Evolutionary conservation across 1,284 basidiomycete genomes (phyloP).

Genomic region (Mycosarcoma maydis): DNA sequence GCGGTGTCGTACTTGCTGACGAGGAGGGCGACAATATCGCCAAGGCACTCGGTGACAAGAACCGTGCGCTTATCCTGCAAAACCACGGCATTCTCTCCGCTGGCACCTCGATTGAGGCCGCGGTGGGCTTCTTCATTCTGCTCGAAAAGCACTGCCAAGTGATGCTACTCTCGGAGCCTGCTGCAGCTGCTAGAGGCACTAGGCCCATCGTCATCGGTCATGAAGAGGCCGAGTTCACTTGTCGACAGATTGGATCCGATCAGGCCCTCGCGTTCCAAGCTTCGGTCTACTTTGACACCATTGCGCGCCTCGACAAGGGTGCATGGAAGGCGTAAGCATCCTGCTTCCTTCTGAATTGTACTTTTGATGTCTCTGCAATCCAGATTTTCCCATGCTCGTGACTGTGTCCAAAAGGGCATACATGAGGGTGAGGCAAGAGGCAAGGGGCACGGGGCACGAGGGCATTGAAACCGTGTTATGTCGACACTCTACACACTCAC

Average conservation of each 20-base stretch:
- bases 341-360: background rate
- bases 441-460: too few species aligned
- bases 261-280: slow-evolving; percentile 55
- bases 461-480: too few species aligned
- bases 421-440: too few species aligned
- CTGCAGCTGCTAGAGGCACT: slow-evolving; percentile 46
- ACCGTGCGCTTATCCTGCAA: slow-evolving; percentile 69
- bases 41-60: slow-evolving; percentile 71
- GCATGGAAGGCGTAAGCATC: slow-evolving; percentile 43
- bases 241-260: slow-evolving; percentile 50
- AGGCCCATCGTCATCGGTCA: slow-evolving; percentile 57
- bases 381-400: too few species aligned
- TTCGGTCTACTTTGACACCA: slow-evolving; percentile 58
- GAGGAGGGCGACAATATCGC: slow-evolving; percentile 74
- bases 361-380: too few species aligned
- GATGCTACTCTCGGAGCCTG: slow-evolving; percentile 71
- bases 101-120: slow-evolving; percentile 69
- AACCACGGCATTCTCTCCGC: slow-evolving; percentile 73
- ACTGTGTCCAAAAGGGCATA: too few species aligned
- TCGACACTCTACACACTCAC: too few species aligned
- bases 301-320: slow-evolving; percentile 52
- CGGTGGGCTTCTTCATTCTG: slow-evolving; percentile 68
- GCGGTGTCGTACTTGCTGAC: slow-evolving; percentile 73
- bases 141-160: slow-evolving; percentile 71
- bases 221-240: slow-evolving; percentile 59